phyloP scores from a whole-genome alignment of 352 stramenopile species.

The Pythium vanterpoolii region DNA sequence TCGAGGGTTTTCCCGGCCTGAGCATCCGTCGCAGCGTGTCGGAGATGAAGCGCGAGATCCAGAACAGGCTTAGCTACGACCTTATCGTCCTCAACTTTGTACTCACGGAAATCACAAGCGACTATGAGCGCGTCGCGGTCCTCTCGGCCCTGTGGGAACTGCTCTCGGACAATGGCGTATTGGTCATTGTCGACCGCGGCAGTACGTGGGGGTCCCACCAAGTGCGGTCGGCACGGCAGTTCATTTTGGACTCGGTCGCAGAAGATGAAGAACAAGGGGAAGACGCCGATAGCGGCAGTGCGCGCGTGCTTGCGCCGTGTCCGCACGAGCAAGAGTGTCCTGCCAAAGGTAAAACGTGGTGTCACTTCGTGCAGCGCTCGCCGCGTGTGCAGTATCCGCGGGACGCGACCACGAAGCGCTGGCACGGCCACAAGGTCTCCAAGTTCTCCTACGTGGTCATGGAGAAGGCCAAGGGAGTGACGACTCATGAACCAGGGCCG shows the following conservation, averaged over 20 bases:
- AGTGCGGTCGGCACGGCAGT: conserved; percentile 82
- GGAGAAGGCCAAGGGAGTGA: conserved; percentile 50
- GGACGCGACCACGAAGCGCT: conserved; percentile 74
- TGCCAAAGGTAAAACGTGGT: conserved; percentile 70
- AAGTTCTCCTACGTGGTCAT: conserved; percentile 87
- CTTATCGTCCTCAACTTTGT: conserved; percentile 75
- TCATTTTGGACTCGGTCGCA: conserved; percentile 72
- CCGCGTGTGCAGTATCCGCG: conserved; percentile 70
- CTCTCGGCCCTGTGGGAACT: conserved; percentile 80
- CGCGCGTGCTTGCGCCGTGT: conserved; percentile 68
- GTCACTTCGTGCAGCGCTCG: conserved; percentile 83
- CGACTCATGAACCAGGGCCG: conserved; percentile 17
- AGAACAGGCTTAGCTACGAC: conserved; percentile 68
- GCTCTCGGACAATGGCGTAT: conserved; percentile 61
- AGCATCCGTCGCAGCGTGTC: conserved; percentile 66
- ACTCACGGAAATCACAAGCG: conserved; percentile 78
- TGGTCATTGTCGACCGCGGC: conserved; percentile 78
- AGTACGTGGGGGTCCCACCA: conserved; percentile 81
- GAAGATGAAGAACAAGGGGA: conserved; percentile 18
- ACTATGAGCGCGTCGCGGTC: conserved; percentile 77
- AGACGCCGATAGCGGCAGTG: conserved; percentile 21
- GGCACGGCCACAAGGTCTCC: conserved; percentile 79
- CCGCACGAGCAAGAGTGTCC: conserved; percentile 76
- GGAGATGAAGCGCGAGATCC: conserved; percentile 77
- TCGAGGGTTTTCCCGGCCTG: conserved; percentile 72